Evolutionary conservation across 495 filamentous ascomycete genomes (phyloP).

Genomic region (Diplogelasinospora grovesii): DNA sequence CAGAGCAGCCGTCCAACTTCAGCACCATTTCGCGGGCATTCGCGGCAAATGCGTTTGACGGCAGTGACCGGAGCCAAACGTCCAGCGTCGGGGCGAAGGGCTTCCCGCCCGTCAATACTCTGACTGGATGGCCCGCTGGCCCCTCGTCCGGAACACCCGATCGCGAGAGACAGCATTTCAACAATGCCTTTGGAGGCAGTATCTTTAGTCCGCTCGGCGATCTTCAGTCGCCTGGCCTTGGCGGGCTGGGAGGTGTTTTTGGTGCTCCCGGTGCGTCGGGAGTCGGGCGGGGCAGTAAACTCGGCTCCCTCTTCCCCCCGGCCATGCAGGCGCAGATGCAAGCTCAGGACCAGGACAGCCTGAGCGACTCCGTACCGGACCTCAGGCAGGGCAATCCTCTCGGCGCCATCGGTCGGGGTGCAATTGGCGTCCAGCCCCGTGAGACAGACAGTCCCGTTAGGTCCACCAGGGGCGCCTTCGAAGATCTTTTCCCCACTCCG

Average conservation of each 20-base stretch:
- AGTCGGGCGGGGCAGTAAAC: conserved; percentile 68
- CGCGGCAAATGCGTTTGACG: conserved; percentile 51
- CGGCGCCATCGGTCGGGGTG: conserved; percentile 49
- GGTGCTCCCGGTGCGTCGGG: conserved; percentile 34
- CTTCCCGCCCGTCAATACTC: conserved; percentile 59
- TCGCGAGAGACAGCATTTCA: conserved; percentile 59
- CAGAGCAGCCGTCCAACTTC: conserved; percentile 39
- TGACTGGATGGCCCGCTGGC: conserved; percentile 61
- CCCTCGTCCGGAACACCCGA: conserved; percentile 68
- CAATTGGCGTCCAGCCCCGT: conserved; percentile 39
- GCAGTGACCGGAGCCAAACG: conserved; percentile 78
- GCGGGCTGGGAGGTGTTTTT: conserved; percentile 48
- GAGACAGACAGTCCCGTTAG: conserved; percentile 61
- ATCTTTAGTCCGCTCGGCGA: conserved; percentile 67
- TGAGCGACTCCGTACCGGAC: conserved; percentile 46
- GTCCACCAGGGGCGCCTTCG: conserved; percentile 49
- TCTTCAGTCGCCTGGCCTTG: conserved; percentile 63
- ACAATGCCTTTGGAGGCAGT: conserved; percentile 59
- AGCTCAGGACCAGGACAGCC: conserved; percentile 50
- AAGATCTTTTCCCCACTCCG: conserved; percentile 40
- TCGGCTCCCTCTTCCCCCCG: conserved; percentile 78
- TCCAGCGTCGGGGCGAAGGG: conserved; percentile 74
- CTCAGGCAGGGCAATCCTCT: conserved; percentile 43
- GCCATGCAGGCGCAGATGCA: conserved; percentile 88
- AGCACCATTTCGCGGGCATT: conserved; percentile 43